phyloP scores from a whole-genome alignment of 2,329 filamentous ascomycete species.

The Microthyrium microscopicum region DNA sequence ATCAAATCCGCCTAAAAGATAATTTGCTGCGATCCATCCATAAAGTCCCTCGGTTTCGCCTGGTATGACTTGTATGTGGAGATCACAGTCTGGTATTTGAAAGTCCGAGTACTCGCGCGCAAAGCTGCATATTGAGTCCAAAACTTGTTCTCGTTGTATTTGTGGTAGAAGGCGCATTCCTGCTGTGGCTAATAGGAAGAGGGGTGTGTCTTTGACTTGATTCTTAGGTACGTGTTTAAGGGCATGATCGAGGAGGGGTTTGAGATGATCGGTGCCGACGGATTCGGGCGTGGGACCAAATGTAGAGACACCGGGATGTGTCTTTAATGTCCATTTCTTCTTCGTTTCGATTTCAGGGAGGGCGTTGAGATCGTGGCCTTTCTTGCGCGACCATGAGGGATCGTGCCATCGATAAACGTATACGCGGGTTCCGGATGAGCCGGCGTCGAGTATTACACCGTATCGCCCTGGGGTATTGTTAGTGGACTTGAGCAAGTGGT shows the following conservation, averaged over 20 bases:
- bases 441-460: slow-evolving; percentile 92
- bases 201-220: slow-evolving; percentile 67
- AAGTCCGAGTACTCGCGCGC: slow-evolving; percentile 63
- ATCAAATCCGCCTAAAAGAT: slow-evolving; percentile 82
- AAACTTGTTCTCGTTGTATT: slow-evolving; percentile 52
- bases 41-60: slow-evolving; percentile 93
- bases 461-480: slow-evolving; percentile 50
- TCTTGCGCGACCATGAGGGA: slow-evolving; percentile 46
- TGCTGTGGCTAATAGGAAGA: slow-evolving; percentile 90
- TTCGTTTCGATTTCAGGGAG: slow-evolving; percentile 72
- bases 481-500: too few relatives aligned
- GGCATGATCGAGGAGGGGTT: slow-evolving; percentile 66
- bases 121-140: slow-evolving; percentile 69
- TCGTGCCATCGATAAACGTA: slow-evolving; percentile 93
- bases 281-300: slow-evolving; percentile 62
- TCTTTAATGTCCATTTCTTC: slow-evolving; percentile 83
- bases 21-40: slow-evolving; percentile 95
- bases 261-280: slow-evolving; percentile 69
- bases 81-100: slow-evolving; percentile 69
- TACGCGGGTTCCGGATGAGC: slow-evolving; percentile 87
- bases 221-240: slow-evolving; percentile 58
- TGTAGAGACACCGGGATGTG: slow-evolving; percentile 79
- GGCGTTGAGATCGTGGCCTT: slow-evolving; percentile 46
- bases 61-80: slow-evolving; percentile 86
- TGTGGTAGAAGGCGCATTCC: slow-evolving; percentile 78